Conservation (phyloP, 2,329 filamentous ascomycete genomes). For the Claviceps fusiformis region DNA sequence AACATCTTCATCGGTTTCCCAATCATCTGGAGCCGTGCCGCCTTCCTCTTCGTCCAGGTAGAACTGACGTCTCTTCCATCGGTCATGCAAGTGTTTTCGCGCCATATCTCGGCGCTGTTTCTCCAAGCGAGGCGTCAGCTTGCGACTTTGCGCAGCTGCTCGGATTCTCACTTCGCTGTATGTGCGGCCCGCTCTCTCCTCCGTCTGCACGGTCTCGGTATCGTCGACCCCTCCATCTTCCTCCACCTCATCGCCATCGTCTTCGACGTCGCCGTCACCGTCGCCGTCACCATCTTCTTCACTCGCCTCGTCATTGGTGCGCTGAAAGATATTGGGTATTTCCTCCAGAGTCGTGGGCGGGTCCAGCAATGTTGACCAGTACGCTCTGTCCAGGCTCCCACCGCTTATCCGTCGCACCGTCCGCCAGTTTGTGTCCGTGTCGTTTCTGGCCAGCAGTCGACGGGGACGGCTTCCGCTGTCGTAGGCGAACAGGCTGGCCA, state of each 20-base stretch:
- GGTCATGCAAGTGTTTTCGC: constrained; percentile 46
- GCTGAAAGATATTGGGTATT: constrained; percentile 24
- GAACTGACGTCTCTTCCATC: constrained; percentile 66
- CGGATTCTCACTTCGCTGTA: constrained; percentile 29
- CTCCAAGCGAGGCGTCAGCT: constrained; percentile 23
- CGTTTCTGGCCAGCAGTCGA: constrained; percentile 16
- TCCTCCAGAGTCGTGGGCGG: constrained; percentile 31
- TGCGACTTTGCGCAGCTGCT: constrained; percentile 22
- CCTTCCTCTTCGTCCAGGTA: constrained; percentile 82
- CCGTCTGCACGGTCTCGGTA: constrained; percentile 8
- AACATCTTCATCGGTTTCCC: constrained; percentile 47
- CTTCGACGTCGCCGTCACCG: constrained; percentile 14
- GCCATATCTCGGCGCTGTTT: constrained; percentile 30
- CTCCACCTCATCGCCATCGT: constrained; percentile 8
- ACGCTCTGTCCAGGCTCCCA: constrained; percentile 23
- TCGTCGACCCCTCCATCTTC: constrained; percentile 13
- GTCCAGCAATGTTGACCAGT: constrained; percentile 30
- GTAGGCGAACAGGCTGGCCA: constrained; percentile 38
- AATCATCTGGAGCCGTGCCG: constrained; percentile 47
- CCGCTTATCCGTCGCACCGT: constrained; percentile 18
- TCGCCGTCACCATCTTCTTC: constrained; percentile 15
- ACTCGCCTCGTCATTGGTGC: constrained; percentile 15
- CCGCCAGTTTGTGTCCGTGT: constrained; percentile 23
- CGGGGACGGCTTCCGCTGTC: constrained; percentile 17
- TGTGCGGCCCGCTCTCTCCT: constrained; percentile 8